These are phyloP conservation scores for Scedosporium dehoogii DNA, from an alignment of 2,329 filamentous ascomycete genomes.

Conservation along the genomic window DNA sequence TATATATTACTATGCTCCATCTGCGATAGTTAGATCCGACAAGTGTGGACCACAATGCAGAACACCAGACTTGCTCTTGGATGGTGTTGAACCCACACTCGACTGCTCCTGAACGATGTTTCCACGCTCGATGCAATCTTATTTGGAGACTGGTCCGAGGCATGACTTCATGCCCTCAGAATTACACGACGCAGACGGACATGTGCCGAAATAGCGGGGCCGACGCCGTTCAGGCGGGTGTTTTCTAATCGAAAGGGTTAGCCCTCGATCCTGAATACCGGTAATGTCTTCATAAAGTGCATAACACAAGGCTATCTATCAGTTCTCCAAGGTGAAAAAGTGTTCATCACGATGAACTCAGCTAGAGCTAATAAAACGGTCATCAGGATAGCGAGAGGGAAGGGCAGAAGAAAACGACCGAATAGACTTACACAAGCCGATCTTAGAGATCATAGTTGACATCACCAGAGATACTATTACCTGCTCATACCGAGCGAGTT, in stretches of 20 bases:
- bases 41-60: too few relatives aligned
- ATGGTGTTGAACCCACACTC: too few relatives aligned
- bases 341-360: constrained; percentile 47
- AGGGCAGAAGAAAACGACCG: not conserved
- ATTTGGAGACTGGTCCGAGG: too few relatives aligned
- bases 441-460: not conserved
- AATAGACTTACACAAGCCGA: not conserved
- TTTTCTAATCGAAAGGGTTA: not conserved
- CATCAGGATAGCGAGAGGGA: constrained; percentile 35
- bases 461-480: not conserved
- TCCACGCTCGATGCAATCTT: too few relatives aligned
- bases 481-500: not conserved
- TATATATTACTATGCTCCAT: too few relatives aligned
- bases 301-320: constrained; percentile 20
- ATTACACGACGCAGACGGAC: too few relatives aligned
- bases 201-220: too few relatives aligned
- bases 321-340: constrained; percentile 54
- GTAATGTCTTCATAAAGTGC: not conserved
- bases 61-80: too few relatives aligned
- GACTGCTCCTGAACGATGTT: too few relatives aligned
- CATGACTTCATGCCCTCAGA: too few relatives aligned
- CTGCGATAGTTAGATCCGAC: too few relatives aligned
- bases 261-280: not conserved
- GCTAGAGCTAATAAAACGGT: constrained; percentile 36
- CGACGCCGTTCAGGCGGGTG: too few relatives aligned